A percentile compares a stretch with the other conserved stretches of the same genome.
These are phyloP conservation scores for Exserohilum rostratum DNA, from an alignment of 2,329 filamentous ascomycete species.

Conservation along the genomic window DNA sequence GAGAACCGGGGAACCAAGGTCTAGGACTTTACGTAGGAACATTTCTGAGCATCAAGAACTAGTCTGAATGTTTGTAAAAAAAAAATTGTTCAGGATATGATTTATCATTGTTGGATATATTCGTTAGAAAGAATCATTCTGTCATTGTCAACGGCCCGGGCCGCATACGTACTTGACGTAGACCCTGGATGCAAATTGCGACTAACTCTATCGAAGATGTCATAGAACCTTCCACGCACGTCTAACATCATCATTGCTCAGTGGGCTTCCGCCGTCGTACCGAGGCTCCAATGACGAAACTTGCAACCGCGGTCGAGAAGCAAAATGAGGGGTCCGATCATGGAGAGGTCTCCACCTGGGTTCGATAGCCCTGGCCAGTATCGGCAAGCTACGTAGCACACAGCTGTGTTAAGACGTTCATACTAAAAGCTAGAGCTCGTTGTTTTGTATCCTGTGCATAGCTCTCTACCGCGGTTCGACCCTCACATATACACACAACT, in stretches of 20 bases:
- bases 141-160: background rate
- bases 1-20: background rate
- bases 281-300: background rate
- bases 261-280: background rate
- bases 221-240: background rate
- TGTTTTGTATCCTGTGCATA: background rate
- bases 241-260: slow-evolving; percentile 4
- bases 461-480: background rate
- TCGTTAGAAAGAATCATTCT: background rate
- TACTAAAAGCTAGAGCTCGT: background rate
- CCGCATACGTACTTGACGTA: background rate
- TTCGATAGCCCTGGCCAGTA: background rate
- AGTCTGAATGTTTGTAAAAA: too few species aligned
- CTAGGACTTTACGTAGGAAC: background rate
- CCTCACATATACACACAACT: background rate
- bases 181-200: background rate
- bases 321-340: slow-evolving; percentile 2
- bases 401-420: background rate
- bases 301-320: background rate
- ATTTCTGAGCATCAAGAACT: background rate
- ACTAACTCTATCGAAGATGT: slow-evolving; percentile 4
- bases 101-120: background rate
- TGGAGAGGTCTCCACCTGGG: background rate
- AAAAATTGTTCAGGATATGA: background rate
- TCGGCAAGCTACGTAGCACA: background rate